Base-by-base conservation (phyloP, 2,329 filamentous ascomycete genomes). In the Colletotrichum musicola region DNA sequence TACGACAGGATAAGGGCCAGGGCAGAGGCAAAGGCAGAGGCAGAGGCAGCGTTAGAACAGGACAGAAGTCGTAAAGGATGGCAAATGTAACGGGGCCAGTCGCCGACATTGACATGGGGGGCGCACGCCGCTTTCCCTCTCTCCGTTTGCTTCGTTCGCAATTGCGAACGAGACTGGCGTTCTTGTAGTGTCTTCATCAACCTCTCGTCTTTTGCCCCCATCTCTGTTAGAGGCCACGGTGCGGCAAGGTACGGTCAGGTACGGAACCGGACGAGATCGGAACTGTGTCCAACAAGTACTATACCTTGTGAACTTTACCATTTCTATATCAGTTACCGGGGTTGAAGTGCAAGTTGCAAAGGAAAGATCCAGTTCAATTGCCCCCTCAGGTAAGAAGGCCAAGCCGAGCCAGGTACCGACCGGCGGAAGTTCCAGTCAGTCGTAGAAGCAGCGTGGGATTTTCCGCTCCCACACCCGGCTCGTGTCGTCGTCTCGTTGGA, bases 91-190 rank as follows among this genome's bases (percentile, higher is more conserved):
- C 54, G 49, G 56, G 53, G 20, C 50, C 30, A 35, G 30, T 58
- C 38, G 46, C 13, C 62, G 27, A 42, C 22, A 18, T 13, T 56
- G 27, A 42, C 22, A 18, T 13, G 60, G 35, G 44, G 58, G 62
- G 20, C 30, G 30, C 30, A 35, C 30, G 40, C 25, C 51, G 5
- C 62, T 30, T 66, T 53, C 68, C 55, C 56, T 66, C 61, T 59
- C 30, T 40, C 62, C 62, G 47, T 61, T 56, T 53, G 4, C 18
- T 55, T 68, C 55, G 62, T 65, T 69, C 66, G 66, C 66, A 66
- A 69, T 69, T 61, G 66, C 66, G 66, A 69, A 69, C 50, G 66
- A 69, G 59, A 25, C 55, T 66, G 66, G 55, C 50, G 62, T 69
- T 68, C 13, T 40, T 22, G 3, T 9, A 35, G 42, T 51, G 14